These are phyloP conservation scores for Malassezia equina DNA, from an alignment of 1,284 basidiomycete genomes.

Conservation along the genomic window DNA sequence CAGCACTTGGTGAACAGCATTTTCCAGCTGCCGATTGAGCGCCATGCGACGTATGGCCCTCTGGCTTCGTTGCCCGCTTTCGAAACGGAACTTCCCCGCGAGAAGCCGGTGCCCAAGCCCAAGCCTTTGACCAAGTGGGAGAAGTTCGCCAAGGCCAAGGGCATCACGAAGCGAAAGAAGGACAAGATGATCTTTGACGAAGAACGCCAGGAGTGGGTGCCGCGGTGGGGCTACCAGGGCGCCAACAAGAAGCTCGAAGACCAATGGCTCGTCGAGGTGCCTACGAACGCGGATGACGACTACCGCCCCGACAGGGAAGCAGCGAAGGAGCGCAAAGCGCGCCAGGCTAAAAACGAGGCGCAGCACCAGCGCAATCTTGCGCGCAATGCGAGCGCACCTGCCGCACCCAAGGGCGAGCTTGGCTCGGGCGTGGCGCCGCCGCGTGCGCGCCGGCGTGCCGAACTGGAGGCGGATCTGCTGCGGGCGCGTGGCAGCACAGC, in stretches of 20 bases:
- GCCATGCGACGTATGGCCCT: slow-evolving; percentile 66
- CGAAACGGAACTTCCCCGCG: slow-evolving; percentile 66
- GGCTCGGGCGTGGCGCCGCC: slow-evolving; percentile 23
- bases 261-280: slow-evolving; percentile 87
- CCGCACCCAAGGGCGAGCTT: slow-evolving; percentile 19
- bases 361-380: slow-evolving; percentile 72
- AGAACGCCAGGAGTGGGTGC: slow-evolving; percentile 82
- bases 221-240: slow-evolving; percentile 68
- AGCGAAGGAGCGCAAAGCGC: slow-evolving; percentile 65
- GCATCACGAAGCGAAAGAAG: slow-evolving; percentile 64
- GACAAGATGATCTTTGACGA: slow-evolving; percentile 89
- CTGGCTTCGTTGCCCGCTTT: slow-evolving; percentile 64
- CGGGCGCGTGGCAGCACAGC: slow-evolving; percentile 76
- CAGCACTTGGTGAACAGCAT: slow-evolving; percentile 71
- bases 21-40: slow-evolving; percentile 68
- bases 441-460: slow-evolving; percentile 58
- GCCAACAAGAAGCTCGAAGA: slow-evolving; percentile 80
- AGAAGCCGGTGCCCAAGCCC: slow-evolving; percentile 84
- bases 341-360: slow-evolving; percentile 72
- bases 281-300: slow-evolving; percentile 62
- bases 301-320: slow-evolving; percentile 69
- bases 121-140: slow-evolving; percentile 96
- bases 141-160: slow-evolving; percentile 84
- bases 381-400: slow-evolving; percentile 43
- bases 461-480: slow-evolving; percentile 68